Percentiles rank a stretch among this genome's conserved stretches.
Conservation (phyloP, 2,329 filamentous ascomycete species). For the Alternaria solani region DNA sequence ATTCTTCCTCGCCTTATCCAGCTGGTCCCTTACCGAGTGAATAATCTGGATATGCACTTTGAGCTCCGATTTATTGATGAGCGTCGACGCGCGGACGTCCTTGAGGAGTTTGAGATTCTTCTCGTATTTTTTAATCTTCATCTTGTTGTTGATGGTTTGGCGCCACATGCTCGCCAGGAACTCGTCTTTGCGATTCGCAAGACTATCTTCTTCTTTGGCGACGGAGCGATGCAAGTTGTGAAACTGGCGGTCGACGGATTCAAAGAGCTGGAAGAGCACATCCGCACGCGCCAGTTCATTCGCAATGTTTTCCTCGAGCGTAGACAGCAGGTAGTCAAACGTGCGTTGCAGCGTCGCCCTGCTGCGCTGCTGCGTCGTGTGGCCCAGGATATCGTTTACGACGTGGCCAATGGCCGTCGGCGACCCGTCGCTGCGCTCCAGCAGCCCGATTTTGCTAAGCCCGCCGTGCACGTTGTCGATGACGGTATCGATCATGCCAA, state of each 20-base stretch:
- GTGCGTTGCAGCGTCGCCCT: conserved; percentile 82
- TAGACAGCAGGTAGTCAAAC: conserved; percentile 84
- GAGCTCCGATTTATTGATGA: conserved; percentile 85
- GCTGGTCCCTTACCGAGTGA: conserved; percentile 81
- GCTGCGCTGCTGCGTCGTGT: conserved; percentile 81
- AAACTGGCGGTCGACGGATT: conserved; percentile 89
- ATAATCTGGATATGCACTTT: conserved; percentile 87
- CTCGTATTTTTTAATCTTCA: conserved; percentile 85
- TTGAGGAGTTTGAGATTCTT: conserved; percentile 83
- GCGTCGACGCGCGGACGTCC: conserved; percentile 81
- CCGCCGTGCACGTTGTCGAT: conserved; percentile 86
- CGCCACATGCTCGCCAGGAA: conserved; percentile 87
- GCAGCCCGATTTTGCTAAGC: conserved; percentile 66
- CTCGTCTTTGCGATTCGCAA: conserved; percentile 82
- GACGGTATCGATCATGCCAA: conserved; percentile 72
- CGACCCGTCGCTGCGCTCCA: conserved; percentile 50
- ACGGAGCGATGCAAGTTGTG: conserved; percentile 86
- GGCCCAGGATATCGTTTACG: conserved; percentile 77
- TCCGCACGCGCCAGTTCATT: conserved; percentile 83
- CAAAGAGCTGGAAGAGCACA: conserved; percentile 86
- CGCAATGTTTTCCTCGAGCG: conserved; percentile 88
- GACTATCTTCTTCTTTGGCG: conserved; percentile 80
- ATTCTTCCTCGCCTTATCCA: conserved; percentile 84
- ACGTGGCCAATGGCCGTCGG: conserved; percentile 75
- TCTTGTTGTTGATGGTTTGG: conserved; percentile 79